Evolutionary conservation across 2,329 filamentous ascomycete genomes (phyloP), one percentile per base, ranked within the genome.

Genomic region (Sclerotinia subarctica): DNA sequence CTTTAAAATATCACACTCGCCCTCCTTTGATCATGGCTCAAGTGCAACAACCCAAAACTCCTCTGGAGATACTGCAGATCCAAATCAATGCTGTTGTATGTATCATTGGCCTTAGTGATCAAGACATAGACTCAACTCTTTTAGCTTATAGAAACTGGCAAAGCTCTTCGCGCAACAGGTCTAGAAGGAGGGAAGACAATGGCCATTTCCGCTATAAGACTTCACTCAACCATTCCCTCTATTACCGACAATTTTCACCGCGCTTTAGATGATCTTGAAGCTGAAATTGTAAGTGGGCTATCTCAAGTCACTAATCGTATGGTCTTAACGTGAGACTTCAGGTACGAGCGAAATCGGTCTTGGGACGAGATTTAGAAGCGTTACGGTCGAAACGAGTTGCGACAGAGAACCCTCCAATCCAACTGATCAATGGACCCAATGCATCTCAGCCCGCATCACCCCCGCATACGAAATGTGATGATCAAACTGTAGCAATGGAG

Each of bases 91-190:
- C 84, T 70, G 82, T 85, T 72, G 86, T 87, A 76, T 77, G 85
- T 78, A 54, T 8, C 21, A 38, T 62, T 59, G 24, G 32, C 42
- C 46, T 21, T n/a, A 29, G 54, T 38, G 57, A 17, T 24, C 47
- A 64, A 51, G 13, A n/a, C 51, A 26, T 17, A 29, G 15, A 35
- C 64, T 70, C 59, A 75, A 46, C 15, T 49, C 35, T 52, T 42
- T 17, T 19, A 88, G 86, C 82, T 88, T 35, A 80, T 88, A 19
- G 83, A 88, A 75, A 85, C 83, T 2, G 86, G 85, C 21, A 88
- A 85, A 74, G 84, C 85, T 24, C 78, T 88, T 17, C 84, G 80
- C 60, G 78, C 82, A 1, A 82, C 81, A 49, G 78, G 79, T 42
- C 82, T 80, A 71, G 82, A 85, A 70, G 79, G 80, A 19, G 78